Conservation (phyloP, 306 rosid species). For the Ormosia semicastrata region DNA sequence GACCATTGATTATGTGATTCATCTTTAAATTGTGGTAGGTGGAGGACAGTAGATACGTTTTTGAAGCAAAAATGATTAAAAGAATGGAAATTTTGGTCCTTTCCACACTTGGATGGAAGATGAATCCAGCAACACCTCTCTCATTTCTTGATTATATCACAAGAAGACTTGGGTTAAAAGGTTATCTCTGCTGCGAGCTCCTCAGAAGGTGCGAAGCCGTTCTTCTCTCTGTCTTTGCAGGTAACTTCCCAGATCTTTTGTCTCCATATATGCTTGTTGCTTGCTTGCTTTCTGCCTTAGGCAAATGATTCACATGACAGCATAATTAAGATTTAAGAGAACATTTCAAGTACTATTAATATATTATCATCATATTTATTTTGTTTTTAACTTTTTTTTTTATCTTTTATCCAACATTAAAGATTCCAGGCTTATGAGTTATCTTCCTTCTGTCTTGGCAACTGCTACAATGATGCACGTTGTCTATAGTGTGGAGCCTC, state of each 20-base stretch:
- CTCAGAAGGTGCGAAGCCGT: conserved; percentile 54
- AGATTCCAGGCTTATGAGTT: conserved; percentile 71
- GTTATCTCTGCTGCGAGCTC: conserved; percentile 61
- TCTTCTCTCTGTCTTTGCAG: conserved; percentile 58
- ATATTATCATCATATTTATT: background rate
- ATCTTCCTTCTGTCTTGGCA: conserved; percentile 77
- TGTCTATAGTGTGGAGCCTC: conserved; percentile 58
- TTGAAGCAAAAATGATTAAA: conserved; percentile 74
- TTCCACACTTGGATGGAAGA: conserved; percentile 84
- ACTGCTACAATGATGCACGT: conserved; percentile 78
- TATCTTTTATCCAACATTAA: background rate
- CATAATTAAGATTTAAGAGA: too few species aligned
- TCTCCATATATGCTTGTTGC: background rate
- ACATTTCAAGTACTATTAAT: background rate
- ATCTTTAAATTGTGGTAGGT: conserved; percentile 43
- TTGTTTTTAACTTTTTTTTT: background rate
- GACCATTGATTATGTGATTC: background rate
- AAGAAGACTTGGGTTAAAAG: conserved; percentile 65
- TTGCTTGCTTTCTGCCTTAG: too few species aligned
- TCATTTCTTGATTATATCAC: conserved; percentile 72
- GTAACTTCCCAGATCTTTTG: conserved; percentile 24
- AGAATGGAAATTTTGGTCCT: conserved; percentile 91
- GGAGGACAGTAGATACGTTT: conserved; percentile 58
- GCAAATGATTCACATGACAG: too few species aligned
- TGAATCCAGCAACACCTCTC: conserved; percentile 82